Percentiles rank a stretch among this genome's conserved stretches.
phyloP scores from a whole-genome alignment of 148 eudicot species.

The Rhododendron molle region DNA sequence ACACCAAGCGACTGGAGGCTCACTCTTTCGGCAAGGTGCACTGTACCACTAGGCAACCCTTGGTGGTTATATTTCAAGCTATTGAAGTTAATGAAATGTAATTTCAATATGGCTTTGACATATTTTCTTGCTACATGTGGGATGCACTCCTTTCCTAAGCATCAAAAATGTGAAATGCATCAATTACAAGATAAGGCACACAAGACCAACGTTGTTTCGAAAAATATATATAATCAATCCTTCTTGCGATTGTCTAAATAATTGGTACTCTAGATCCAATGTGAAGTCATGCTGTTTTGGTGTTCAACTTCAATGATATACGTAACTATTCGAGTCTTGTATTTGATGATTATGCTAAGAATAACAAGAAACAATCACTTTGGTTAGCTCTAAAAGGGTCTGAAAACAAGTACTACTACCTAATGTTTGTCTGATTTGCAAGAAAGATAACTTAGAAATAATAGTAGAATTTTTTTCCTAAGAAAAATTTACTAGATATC shows the following conservation, averaged over 20 bases:
- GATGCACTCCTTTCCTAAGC: not conserved
- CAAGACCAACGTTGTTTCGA: not conserved
- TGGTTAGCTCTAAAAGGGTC: not conserved
- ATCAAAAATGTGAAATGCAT: not conserved
- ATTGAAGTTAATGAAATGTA: not conserved
- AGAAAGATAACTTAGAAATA: not conserved
- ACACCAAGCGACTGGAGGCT: too few species aligned
- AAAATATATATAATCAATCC: not conserved
- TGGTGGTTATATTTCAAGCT: not conserved
- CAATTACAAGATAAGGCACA: not conserved
- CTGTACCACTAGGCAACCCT: too few species aligned
- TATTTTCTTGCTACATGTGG: not conserved
- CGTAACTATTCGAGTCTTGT: not conserved
- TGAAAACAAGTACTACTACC: not conserved
- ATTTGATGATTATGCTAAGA: not conserved
- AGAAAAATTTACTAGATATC: too few species aligned
- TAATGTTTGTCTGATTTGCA: not conserved
- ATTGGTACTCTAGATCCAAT: not conserved
- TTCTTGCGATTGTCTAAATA: not conserved
- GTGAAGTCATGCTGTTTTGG: not conserved
- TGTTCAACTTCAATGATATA: not conserved
- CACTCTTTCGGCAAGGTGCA: too few species aligned
- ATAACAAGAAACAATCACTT: not conserved
- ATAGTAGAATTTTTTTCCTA: too few species aligned
- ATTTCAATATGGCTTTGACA: not conserved